These are phyloP conservation scores for Podospora didyma DNA, from an alignment of 495 filamentous ascomycete species.

Conservation along the genomic window DNA sequence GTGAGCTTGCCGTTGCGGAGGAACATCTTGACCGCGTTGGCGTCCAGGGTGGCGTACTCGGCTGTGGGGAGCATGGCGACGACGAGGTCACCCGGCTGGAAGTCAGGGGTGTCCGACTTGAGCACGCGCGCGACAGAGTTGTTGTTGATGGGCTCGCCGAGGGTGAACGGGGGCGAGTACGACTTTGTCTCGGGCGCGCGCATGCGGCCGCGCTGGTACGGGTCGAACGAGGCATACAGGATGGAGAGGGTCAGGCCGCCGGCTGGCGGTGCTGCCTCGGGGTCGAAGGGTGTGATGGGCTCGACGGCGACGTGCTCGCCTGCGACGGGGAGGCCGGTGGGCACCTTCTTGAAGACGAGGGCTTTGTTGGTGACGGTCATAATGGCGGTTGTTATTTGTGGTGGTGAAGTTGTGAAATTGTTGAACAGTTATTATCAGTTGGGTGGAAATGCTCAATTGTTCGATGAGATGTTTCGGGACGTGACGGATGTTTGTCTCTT, in stretches of 20 bases:
- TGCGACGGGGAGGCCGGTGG: conserved; percentile 61
- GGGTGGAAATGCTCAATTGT: no score
- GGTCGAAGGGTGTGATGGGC: conserved; percentile 60
- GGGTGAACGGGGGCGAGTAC: conserved; percentile 55
- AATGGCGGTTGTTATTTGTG: conserved; percentile 2
- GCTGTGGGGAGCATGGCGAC: conserved; percentile 55
- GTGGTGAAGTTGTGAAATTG: background rate
- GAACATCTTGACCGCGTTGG: conserved; percentile 15
- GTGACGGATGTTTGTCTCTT: no score
- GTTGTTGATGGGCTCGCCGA: conserved; percentile 58
- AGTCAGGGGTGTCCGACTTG: conserved; percentile 58
- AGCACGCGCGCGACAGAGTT: conserved; percentile 57
- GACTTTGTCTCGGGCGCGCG: conserved; percentile 48
- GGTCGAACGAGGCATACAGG: conserved; percentile 80
- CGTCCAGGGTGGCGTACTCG: conserved; percentile 53
- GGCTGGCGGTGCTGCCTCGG: conserved; percentile 55
- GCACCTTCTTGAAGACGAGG: conserved; percentile 72
- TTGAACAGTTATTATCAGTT: background rate
- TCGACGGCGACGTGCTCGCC: conserved; percentile 75
- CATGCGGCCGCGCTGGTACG: conserved; percentile 78
- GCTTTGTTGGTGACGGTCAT: conserved; percentile 60
- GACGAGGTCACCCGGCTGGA: conserved; percentile 65
- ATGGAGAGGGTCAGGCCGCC: conserved; percentile 71
- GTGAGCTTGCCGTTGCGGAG: conserved; percentile 42
- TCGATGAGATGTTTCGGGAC: no score